phyloP scores from a whole-genome alignment of 805 yeast species.

The Brettanomyces nanus region DNA sequence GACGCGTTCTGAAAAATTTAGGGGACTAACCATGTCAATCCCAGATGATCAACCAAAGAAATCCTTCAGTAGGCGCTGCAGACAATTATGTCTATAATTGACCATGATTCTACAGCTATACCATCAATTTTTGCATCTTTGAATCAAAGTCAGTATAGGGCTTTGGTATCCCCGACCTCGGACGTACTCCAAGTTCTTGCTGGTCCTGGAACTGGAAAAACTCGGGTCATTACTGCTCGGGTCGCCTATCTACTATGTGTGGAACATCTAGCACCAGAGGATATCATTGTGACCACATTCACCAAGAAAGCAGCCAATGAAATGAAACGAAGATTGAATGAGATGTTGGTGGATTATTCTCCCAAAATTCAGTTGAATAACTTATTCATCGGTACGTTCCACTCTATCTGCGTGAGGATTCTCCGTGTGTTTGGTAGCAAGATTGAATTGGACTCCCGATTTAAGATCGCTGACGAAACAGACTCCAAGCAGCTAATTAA shows the following conservation, averaged over 20 bases:
- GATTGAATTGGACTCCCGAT: slow-evolving; percentile 34
- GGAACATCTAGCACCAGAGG: slow-evolving; percentile 46
- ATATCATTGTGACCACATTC: slow-evolving; percentile 81
- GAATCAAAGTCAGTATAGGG: slow-evolving; percentile 34
- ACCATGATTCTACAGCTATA: too few relatives aligned
- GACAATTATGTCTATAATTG: too few relatives aligned
- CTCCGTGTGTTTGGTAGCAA: slow-evolving; percentile 45
- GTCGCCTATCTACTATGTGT: slow-evolving; percentile 60
- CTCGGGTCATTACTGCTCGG: slow-evolving; percentile 72
- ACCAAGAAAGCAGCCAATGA: slow-evolving; percentile 90
- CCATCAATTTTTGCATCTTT: slow-evolving; percentile 19
- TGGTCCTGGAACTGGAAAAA: slow-evolving; percentile 68
- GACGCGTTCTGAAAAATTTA: too few relatives aligned
- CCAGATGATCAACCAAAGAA: too few relatives aligned
- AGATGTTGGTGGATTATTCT: slow-evolving; percentile 23
- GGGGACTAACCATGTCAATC: too few relatives aligned
- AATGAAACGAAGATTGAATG: slow-evolving; percentile 54
- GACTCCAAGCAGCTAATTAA: slow-evolving; percentile 45
- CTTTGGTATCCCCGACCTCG: slow-evolving; percentile 33
- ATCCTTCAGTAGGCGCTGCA: too few relatives aligned
- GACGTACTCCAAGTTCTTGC: slow-evolving; percentile 44
- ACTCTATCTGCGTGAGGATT: slow-evolving; percentile 64
- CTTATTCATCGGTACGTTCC: slow-evolving; percentile 82
- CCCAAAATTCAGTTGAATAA: slow-evolving; percentile 29
- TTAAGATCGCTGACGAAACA: slow-evolving; percentile 56